Conservation (phyloP, 2,329 filamentous ascomycete species). For the Acephala macrosclerotiorum region DNA sequence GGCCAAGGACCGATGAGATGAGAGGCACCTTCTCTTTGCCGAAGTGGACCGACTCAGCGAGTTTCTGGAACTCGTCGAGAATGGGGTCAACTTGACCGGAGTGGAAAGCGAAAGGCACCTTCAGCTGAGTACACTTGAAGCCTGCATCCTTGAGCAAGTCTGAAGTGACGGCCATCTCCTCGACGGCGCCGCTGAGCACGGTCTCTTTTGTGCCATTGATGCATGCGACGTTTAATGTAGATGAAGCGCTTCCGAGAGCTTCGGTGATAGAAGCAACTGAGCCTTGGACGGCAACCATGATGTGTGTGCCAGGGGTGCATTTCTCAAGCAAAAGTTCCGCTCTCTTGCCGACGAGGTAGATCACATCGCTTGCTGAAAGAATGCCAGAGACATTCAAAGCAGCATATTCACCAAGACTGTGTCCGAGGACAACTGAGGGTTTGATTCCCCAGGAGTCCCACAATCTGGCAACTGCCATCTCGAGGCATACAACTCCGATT, state of each 20-base stretch:
- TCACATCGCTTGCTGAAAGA: slow-evolving; percentile 73
- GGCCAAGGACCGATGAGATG: slow-evolving; percentile 71
- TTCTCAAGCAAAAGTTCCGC: slow-evolving; percentile 69
- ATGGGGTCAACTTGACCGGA: slow-evolving; percentile 71
- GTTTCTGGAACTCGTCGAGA: slow-evolving; percentile 63
- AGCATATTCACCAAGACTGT: slow-evolving; percentile 77
- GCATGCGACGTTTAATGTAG: slow-evolving; percentile 62
- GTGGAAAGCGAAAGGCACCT: slow-evolving; percentile 73
- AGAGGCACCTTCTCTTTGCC: slow-evolving; percentile 63
- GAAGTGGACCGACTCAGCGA: slow-evolving; percentile 62
- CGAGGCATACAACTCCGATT: slow-evolving; percentile 58
- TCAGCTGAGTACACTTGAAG: slow-evolving; percentile 68
- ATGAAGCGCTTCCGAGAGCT: slow-evolving; percentile 58
- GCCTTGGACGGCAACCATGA: slow-evolving; percentile 66
- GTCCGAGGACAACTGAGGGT: slow-evolving; percentile 63
- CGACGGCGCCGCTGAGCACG: slow-evolving; percentile 68
- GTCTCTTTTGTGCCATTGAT: slow-evolving; percentile 79
- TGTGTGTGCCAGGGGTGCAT: slow-evolving; percentile 72
- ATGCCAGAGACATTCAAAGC: slow-evolving; percentile 75
- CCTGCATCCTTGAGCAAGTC: slow-evolving; percentile 55
- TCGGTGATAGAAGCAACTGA: slow-evolving; percentile 49
- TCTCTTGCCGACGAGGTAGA: slow-evolving; percentile 73
- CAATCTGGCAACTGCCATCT: slow-evolving; percentile 62
- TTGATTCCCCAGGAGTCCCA: slow-evolving; percentile 63
- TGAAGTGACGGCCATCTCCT: slow-evolving; percentile 61